Evolutionary conservation across 257 asterid genomes (phyloP), one percentile per base, ranked within the genome.

Genomic region (Lavandula angustifolia): DNA sequence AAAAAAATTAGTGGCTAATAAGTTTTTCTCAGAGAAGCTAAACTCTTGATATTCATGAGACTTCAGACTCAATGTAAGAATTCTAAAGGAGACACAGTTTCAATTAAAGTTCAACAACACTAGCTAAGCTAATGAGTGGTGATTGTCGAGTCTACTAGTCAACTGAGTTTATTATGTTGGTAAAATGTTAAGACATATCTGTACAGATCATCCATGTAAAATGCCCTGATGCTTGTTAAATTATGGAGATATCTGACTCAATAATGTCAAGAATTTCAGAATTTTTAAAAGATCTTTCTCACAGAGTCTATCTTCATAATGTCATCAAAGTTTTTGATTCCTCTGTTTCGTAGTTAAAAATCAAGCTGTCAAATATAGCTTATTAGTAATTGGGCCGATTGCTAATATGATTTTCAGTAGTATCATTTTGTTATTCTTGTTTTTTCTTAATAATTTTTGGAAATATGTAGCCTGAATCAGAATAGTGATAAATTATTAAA

Each of bases 281-380:
- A 22, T 3, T 38, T 35, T 10, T 47, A 35, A 5, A 47, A 16
- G 27, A 1, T 32, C 43, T 58, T 32, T 22, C 16, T 9, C 1
- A 1, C 6, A 50, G 17, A 43, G 14, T 56, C 55, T 52, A 22
- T 18, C 44, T n/a, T 65, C 9, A 4, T 13, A 41, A 32, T 6
- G 11, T 33, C 47, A 9, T 16, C 11, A 62, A 46, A 13, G 10
- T 13, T 43, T 61, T 38, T 32, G 4, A 33, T 16, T 61, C 55
- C 32, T 16, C 44, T 2, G 7, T 62, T 35, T 33, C 13, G 22
- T 14, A 35, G 7, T 48, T 47, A 55, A 14, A 67, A 62, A n/a
- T 58, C 43, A 58, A 68, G 35, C 43, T 37, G 67, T 54, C 29
- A 14, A 29, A 31, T 54, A 37, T 37, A 40, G 43, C 43, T 65